A percentile compares a stretch with the other conserved stretches of the same genome.
Evolutionary conservation across 805 yeast species (phyloP).

Genomic region (Candida incommunis): DNA sequence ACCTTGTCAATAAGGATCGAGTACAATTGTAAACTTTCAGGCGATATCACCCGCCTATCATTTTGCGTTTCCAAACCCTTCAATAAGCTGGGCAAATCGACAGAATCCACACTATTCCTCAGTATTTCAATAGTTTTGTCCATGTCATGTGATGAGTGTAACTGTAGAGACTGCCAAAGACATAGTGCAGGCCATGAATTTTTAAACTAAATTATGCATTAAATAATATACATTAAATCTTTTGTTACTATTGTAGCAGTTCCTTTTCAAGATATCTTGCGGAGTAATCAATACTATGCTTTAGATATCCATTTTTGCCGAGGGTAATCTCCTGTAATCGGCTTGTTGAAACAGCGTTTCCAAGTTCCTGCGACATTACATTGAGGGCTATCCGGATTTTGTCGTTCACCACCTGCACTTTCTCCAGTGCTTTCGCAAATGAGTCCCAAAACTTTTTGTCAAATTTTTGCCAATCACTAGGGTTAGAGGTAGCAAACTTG

Average conservation of each 20-base stretch:
- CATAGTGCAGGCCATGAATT: too few relatives aligned
- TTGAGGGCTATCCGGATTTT: neutral
- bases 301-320: neutral
- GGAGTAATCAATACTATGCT: constrained; percentile 1
- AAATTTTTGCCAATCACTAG: neutral
- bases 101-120: neutral
- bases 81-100: neutral
- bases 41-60: neutral
- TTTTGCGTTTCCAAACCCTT: neutral
- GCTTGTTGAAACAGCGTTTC: neutral
- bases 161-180: neutral
- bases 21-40: neutral
- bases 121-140: neutral
- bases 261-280: neutral
- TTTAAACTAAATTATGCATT: neutral
- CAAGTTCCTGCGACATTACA: neutral
- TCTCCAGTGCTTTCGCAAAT: neutral
- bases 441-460: neutral
- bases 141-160: neutral
- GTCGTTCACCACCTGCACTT: neutral
- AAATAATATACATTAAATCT: neutral
- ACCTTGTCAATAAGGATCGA: neutral
- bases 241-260: neutral
- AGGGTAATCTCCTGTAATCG: neutral
- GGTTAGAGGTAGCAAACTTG: neutral